phyloP scores from a whole-genome alignment of 129 eudicot species.

The Tagetes patula region DNA sequence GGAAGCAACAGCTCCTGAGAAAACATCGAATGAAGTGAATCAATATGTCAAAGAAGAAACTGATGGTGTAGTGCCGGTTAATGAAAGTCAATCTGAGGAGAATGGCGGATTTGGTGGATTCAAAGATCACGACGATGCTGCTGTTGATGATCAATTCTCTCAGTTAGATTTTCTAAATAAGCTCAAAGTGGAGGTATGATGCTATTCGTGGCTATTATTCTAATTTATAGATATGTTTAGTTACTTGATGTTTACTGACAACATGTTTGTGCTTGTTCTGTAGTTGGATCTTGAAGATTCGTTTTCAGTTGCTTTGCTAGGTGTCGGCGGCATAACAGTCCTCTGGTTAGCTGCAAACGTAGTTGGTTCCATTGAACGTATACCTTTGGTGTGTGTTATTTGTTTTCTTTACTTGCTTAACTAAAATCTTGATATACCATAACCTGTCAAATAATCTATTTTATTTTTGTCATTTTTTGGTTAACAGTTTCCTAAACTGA shows the following conservation, averaged over 20 bases:
- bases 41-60: conserved; percentile 39
- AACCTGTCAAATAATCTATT: conserved; percentile 10
- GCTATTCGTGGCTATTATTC: background rate
- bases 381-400: conserved; percentile 67
- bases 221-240: background rate
- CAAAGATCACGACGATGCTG: conserved; percentile 26
- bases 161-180: conserved; percentile 44
- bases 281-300: conserved; percentile 66
- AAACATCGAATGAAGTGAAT: conserved; percentile 34
- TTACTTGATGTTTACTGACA: background rate
- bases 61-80: conserved; percentile 31
- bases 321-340: conserved; percentile 52
- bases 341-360: conserved; percentile 66
- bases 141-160: conserved; percentile 28
- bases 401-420: conserved; percentile 16
- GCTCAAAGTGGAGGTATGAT: conserved; percentile 47
- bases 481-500: conserved; percentile 67
- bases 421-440: conserved; percentile 7
- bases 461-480: background rate
- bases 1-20: conserved; percentile 33
- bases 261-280: conserved; percentile 2
- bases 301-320: conserved; percentile 50
- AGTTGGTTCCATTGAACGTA: conserved; percentile 71
- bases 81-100: conserved; percentile 35
- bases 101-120: conserved; percentile 31